Conservation (phyloP, 2,329 filamentous ascomycete species). For the Westerdykella ornata region DNA sequence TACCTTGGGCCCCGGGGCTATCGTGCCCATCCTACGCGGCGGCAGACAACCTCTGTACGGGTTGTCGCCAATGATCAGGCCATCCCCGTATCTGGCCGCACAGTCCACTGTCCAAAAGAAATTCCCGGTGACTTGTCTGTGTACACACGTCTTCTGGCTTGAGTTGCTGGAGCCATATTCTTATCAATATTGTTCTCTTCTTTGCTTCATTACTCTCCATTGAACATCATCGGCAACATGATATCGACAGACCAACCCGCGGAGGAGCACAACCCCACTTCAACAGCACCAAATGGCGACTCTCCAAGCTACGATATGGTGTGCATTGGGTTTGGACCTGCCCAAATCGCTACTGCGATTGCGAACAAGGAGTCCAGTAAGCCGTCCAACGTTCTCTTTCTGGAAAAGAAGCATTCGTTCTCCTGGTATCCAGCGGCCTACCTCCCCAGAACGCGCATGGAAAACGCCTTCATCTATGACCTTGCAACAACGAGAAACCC, state of each 20-base stretch:
- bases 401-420: conserved; percentile 30
- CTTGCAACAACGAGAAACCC: conserved; percentile 33
- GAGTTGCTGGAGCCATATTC: neutral
- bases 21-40: too few relatives aligned
- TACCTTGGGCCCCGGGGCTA: too few relatives aligned
- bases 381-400: conserved; percentile 23
- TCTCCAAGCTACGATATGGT: conserved; percentile 25
- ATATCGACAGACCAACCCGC: conserved; percentile 13
- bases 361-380: conserved; percentile 28
- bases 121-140: too few relatives aligned
- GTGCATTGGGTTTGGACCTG: conserved; percentile 33
- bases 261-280: conserved; percentile 8
- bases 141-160: too few relatives aligned
- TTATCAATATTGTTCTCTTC: conserved; percentile 6
- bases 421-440: conserved; percentile 27
- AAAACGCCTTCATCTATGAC: conserved; percentile 32
- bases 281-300: conserved; percentile 11
- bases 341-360: conserved; percentile 32
- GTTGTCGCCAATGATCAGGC: too few relatives aligned
- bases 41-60: too few relatives aligned
- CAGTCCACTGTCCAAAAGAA: too few relatives aligned
- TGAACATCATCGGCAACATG: conserved; percentile 13
- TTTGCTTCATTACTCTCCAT: conserved; percentile 2
- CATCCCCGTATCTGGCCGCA: too few relatives aligned
- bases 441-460: conserved; percentile 30